Evolutionary conservation across 805 yeast species (phyloP).

Genomic region (Lachancea lanzarotensis): DNA sequence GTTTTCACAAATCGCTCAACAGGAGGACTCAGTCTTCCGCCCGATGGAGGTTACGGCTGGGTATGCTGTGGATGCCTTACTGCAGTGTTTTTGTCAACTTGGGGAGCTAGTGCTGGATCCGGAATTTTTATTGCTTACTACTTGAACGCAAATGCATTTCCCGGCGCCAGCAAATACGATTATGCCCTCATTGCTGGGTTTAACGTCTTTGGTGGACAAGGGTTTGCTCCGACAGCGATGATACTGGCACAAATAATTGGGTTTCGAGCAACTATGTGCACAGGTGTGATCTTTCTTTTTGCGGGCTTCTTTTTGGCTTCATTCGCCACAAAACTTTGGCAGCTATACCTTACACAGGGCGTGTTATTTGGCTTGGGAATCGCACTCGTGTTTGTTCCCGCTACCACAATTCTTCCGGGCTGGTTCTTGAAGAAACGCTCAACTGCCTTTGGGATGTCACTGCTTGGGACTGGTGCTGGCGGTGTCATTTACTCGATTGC

Average conservation of each 20-base stretch:
- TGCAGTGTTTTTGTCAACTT: slow-evolving; percentile 49
- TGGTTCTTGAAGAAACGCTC: slow-evolving; percentile 65
- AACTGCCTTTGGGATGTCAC: slow-evolving; percentile 43
- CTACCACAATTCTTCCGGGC: slow-evolving; percentile 54
- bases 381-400: slow-evolving; percentile 53
- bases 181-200: slow-evolving; percentile 66
- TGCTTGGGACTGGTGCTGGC: slow-evolving; percentile 48
- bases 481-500: slow-evolving; percentile 42
- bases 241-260: slow-evolving; percentile 46
- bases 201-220: slow-evolving; percentile 49
- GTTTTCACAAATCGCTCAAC: slow-evolving; percentile 34
- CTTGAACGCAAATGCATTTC: slow-evolving; percentile 42
- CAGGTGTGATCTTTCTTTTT: slow-evolving; percentile 49
- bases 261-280: slow-evolving; percentile 38
- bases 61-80: slow-evolving; percentile 47
- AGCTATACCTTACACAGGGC: slow-evolving; percentile 63
- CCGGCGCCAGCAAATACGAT: slow-evolving; percentile 50
- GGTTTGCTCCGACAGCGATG: slow-evolving; percentile 51
- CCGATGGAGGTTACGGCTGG: slow-evolving; percentile 71
- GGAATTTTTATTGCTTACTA: slow-evolving; percentile 59
- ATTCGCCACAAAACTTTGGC: slow-evolving; percentile 54
- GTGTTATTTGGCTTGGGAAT: slow-evolving; percentile 47
- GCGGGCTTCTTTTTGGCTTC: slow-evolving; percentile 55
- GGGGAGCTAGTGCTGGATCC: slow-evolving; percentile 68
- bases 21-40: slow-evolving; percentile 36